These are phyloP conservation scores for Diaporthe ampelina DNA, from an alignment of 2,329 filamentous ascomycete genomes.

Conservation along the genomic window DNA sequence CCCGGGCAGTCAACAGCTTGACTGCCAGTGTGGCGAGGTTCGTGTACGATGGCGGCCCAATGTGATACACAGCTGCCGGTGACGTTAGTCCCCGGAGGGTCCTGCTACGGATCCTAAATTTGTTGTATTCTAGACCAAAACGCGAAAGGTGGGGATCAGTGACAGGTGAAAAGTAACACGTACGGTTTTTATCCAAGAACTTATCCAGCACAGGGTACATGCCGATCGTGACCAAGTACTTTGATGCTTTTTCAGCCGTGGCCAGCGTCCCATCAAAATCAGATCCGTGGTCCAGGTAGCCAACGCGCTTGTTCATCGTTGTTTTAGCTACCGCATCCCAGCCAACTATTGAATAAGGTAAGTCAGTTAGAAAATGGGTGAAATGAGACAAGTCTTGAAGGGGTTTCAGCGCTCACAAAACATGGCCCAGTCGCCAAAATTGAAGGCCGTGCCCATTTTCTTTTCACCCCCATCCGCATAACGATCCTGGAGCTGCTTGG, in stretches of 20 bases:
- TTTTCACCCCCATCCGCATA: neutral
- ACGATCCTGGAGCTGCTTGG: slow-evolving; percentile 25
- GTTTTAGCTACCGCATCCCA: slow-evolving; percentile 32
- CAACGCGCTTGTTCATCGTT: slow-evolving; percentile 50
- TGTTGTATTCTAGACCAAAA: no score
- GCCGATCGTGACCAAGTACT: slow-evolving; percentile 31
- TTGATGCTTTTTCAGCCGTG: slow-evolving; percentile 43
- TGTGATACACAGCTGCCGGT: slow-evolving; percentile 41
- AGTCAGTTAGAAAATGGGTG: neutral
- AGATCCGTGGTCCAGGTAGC: slow-evolving; percentile 46
- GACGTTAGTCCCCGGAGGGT: no score
- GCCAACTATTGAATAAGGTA: neutral
- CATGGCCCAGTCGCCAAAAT: slow-evolving; percentile 32
- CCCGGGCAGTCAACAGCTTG: slow-evolving; percentile 44
- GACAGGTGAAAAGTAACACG: no score
- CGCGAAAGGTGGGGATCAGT: no score
- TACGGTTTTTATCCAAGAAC: slow-evolving; percentile 50
- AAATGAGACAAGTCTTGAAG: no score
- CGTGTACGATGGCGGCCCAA: slow-evolving; percentile 48
- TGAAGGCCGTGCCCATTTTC: slow-evolving; percentile 12
- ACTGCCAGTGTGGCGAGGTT: slow-evolving; percentile 45
- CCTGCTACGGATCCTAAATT: no score
- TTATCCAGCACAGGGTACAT: slow-evolving; percentile 48
- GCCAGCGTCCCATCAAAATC: slow-evolving; percentile 57
- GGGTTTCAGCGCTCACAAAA: slow-evolving; percentile 10